Evolutionary conservation across 1,284 basidiomycete genomes (phyloP), one percentile per base, ranked within the genome.

Genomic region (Cryptococcus deneoformans): DNA sequence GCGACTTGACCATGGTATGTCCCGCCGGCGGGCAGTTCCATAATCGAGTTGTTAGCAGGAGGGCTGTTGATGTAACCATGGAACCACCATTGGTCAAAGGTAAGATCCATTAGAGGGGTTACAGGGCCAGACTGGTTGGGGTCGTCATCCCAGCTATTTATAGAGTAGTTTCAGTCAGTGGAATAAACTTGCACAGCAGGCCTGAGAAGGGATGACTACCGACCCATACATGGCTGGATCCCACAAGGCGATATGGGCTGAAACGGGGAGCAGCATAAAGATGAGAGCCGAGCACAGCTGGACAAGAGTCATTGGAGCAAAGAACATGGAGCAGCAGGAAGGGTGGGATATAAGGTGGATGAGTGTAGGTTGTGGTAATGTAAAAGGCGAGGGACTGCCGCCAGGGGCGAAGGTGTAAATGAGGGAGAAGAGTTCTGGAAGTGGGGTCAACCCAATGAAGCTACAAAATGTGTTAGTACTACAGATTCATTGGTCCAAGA

Each of bases 51-150:
- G 5, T 58, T 57, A 1, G 60, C 63, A 9, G 73, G 71, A 2
- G 76, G 75, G 9, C 60, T 50, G 58, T 71, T 59, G 50, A 72
- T 72, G 53, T 71, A 63, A 9, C 70, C 73, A 57, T 76, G 76
- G 76, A 87, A 85, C 87, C 87, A 89, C 87, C 87, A 88, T 59
- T 86, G 68, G 24, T 81, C 63, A 69, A 87, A 87, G 2, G 81
- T 66, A 65, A 81, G 75, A 65, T 83, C 66, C 46, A 76, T 78
- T 7, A 88, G 79, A 2, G 86, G 86, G 3, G 80, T 76, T 35
- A 85, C 83, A 8, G 81, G 79, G n/a, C 73, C 64, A 29, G 53
- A 53, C 47, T 72, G 67, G 46, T 76, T 74, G 8, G 66, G 67
- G 48, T 76, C 67, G 1, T 66, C 64, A 45, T 71, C 61, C 62